These are phyloP conservation scores for Parathielavia appendiculata DNA, from an alignment of 495 filamentous ascomycete species.

Conservation along the genomic window DNA sequence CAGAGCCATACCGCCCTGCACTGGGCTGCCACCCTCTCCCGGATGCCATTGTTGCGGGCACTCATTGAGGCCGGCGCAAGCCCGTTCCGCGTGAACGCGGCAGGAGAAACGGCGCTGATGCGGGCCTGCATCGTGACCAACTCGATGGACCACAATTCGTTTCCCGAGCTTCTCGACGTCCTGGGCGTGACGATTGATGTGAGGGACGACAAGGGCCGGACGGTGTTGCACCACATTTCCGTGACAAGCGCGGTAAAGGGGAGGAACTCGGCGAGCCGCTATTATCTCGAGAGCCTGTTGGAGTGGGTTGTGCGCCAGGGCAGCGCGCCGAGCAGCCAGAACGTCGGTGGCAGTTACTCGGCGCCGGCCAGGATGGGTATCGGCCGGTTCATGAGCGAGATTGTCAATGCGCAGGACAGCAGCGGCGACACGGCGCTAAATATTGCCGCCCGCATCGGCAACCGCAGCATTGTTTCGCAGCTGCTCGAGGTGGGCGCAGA, in stretches of 20 bases:
- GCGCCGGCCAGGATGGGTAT: constrained; percentile 65
- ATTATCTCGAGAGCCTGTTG: constrained; percentile 87
- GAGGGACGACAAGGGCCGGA: constrained; percentile 79
- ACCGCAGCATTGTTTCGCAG: constrained; percentile 85
- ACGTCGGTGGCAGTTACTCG: constrained; percentile 24
- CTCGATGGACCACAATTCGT: constrained; percentile 74
- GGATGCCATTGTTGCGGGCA: constrained; percentile 69
- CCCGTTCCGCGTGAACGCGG: constrained; percentile 78
- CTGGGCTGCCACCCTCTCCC: constrained; percentile 95
- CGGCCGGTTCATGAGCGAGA: constrained; percentile 86
- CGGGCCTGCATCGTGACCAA: constrained; percentile 84
- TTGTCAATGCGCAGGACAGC: constrained; percentile 89
- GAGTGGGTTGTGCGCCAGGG: constrained; percentile 89
- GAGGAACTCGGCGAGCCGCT: constrained; percentile 73
- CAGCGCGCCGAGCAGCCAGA: constrained; percentile 57
- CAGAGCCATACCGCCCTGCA: constrained; percentile 85
- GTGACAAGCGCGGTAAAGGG: constrained; percentile 91
- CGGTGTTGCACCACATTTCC: constrained; percentile 92
- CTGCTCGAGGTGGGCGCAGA: constrained; percentile 90
- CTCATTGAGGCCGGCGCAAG: constrained; percentile 78
- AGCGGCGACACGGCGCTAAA: constrained; percentile 93
- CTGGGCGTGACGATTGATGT: constrained; percentile 88
- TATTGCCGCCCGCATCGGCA: constrained; percentile 84
- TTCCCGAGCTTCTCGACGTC: constrained; percentile 79
- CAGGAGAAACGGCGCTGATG: constrained; percentile 88